These are phyloP conservation scores for Rhizopus delemar DNA, from an alignment of 371 early-diverging fungal species.

Conservation along the genomic window DNA sequence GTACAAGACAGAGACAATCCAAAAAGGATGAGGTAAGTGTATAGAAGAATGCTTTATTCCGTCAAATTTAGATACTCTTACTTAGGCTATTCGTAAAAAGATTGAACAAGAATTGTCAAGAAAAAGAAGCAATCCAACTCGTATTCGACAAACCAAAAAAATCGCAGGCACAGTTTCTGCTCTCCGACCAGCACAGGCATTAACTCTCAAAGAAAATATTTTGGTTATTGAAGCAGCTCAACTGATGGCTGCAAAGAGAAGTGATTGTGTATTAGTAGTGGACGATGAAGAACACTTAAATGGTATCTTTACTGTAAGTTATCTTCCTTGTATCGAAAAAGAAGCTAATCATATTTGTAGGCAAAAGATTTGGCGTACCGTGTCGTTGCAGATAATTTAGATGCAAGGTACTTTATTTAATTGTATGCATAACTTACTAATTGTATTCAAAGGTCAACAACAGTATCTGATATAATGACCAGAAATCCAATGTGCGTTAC, in stretches of 20 bases:
- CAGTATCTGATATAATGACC: constrained; percentile 93
- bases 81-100: constrained; percentile 76
- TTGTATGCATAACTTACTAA: background rate
- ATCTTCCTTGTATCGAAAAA: background rate
- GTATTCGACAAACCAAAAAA: constrained; percentile 39
- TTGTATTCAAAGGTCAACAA: constrained; percentile 51
- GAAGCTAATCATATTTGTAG: constrained; percentile 9
- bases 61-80: background rate
- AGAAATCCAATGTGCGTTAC: constrained; percentile 87
- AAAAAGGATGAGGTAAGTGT: constrained; percentile 47
- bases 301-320: constrained; percentile 87
- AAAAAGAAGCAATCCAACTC: constrained; percentile 51
- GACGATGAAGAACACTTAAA: constrained; percentile 88
- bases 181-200: constrained; percentile 85
- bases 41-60: background rate
- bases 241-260: constrained; percentile 96
- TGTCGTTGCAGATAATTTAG: constrained; percentile 49
- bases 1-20: constrained; percentile 44
- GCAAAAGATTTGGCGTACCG: constrained; percentile 56
- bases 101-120: constrained; percentile 74
- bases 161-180: constrained; percentile 89
- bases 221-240: constrained; percentile 93
- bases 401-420: constrained; percentile 41
- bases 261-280: constrained; percentile 92
- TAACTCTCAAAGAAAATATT: constrained; percentile 89